Conservation (phyloP, 805 yeast genomes). For the Myxozyma vanderwaltii region DNA sequence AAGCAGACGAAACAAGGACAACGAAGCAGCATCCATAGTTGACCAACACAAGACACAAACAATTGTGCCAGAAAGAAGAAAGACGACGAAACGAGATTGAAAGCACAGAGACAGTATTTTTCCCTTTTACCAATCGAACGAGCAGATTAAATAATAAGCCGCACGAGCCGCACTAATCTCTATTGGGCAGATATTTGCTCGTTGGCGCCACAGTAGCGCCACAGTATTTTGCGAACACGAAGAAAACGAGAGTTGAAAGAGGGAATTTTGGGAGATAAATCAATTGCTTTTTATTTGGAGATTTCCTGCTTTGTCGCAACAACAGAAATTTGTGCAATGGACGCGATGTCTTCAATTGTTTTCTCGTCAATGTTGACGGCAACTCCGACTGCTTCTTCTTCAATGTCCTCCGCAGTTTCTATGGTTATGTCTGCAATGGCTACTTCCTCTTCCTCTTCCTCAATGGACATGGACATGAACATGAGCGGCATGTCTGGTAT, state of each 20-base stretch:
- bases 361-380: too few relatives aligned
- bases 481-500: constrained; percentile 3
- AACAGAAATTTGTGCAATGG: too few relatives aligned
- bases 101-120: too few relatives aligned
- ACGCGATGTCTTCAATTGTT: too few relatives aligned
- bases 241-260: neutral
- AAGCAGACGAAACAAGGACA: neutral
- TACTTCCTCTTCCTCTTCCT: constrained; percentile 8
- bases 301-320: too few relatives aligned
- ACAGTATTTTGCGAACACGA: neutral
- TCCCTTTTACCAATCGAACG: too few relatives aligned
- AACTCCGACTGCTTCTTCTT: too few relatives aligned
- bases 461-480: constrained; percentile 17
- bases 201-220: constrained; percentile 4
- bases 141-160: neutral
- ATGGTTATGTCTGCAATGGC: neutral
- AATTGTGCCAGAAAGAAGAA: neutral
- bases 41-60: too few relatives aligned
- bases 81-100: neutral
- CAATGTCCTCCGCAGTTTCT: neutral
- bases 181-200: constrained; percentile 13
- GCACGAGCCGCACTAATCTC: constrained; percentile 9
- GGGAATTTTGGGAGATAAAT: too few relatives aligned
- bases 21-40: too few relatives aligned
- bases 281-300: too few relatives aligned